These are phyloP conservation scores for Panaeolus papilionaceus DNA, from an alignment of 768 basidiomycete genomes.

Conservation along the genomic window DNA sequence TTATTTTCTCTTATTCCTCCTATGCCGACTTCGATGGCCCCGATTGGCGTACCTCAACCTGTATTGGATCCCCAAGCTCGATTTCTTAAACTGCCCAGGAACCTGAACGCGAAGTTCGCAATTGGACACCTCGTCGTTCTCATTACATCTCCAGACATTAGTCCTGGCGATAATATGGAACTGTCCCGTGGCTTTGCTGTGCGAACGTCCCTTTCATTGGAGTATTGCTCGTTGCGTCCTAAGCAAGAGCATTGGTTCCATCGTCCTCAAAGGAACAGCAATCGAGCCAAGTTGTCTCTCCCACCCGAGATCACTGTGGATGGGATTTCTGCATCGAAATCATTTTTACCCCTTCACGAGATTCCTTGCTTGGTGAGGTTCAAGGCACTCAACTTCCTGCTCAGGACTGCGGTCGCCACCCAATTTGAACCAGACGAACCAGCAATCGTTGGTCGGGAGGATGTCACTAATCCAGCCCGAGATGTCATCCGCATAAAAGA, in stretches of 20 bases:
- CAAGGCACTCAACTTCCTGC: conserved; percentile 50
- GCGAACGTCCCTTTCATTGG: conserved; percentile 56
- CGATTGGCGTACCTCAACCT: conserved; percentile 18
- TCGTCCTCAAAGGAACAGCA: conserved; percentile 43
- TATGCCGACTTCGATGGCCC: conserved; percentile 22
- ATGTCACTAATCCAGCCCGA: conserved; percentile 45
- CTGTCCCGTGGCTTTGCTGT: conserved; percentile 74
- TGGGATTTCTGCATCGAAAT: conserved; percentile 47
- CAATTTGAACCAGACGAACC: conserved; percentile 73
- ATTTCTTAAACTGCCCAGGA: conserved; percentile 55
- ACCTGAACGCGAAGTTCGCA: conserved; percentile 61
- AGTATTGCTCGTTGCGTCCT: conserved; percentile 59
- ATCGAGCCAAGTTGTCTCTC: conserved; percentile 60
- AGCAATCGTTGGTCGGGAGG: conserved; percentile 59
- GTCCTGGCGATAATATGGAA: conserved; percentile 68
- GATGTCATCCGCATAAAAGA: conserved; percentile 52
- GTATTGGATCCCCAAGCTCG: conserved; percentile 29
- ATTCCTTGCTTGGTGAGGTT: conserved; percentile 50
- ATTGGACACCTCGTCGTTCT: conserved; percentile 69
- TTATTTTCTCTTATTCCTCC: conserved; percentile 48
- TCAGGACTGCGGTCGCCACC: conserved; percentile 72
- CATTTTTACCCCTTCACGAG: conserved; percentile 38
- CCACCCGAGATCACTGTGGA: conserved; percentile 57
- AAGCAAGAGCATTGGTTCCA: conserved; percentile 45
- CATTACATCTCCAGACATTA: conserved; percentile 81